Evolutionary conservation across 176 grass and related monocot genomes (phyloP), one percentile per base, ranked within the genome.

Genomic region (Bothriochloa decipiens): DNA sequence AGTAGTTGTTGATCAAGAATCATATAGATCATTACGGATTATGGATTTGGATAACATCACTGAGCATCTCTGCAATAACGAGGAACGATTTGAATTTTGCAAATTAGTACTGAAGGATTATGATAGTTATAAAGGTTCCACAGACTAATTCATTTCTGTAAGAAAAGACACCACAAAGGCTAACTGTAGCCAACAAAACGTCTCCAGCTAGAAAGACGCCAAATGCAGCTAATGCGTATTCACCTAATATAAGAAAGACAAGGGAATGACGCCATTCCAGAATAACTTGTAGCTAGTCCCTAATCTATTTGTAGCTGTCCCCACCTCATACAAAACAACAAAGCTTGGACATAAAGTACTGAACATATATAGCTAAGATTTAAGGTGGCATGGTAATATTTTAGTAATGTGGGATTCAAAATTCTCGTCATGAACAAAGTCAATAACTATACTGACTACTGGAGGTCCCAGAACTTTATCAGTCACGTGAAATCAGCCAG

Each of bases 281-380:
- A 85, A 81, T 17, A 87, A 75, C 70, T 68, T 75, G 3, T 10
- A 74, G 16, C 78, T 25, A 55, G 25, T n/a, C 18, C 22, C 20
- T 55, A 74, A 17, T 86, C 17, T 39, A 75, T 46, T 17, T 68
- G 46, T 45, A 67, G 71, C 35, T 68, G 85, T 82, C 61, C 62
- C 64, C 62, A 87, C 40, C 71, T 47, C 78, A 82, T 60, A 82
- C 36, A 47, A 41, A 62, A 16, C 46, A 57, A 58, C 25, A 81
- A 65, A 82, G 42, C 39, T 36, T 62, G 66, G 39, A 27, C 18
- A 71, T 79, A 85, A 58, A 71, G 50, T 85, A 79, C 32, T 78
- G 18, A 23, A 42, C 75, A 41, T 46, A 42, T 40, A 70, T 61
- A 85, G 23, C 74, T 78, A 65, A 32, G 46, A 28, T 57, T 78